These are phyloP conservation scores for Coprinopsis strossmayeri DNA, from an alignment of 768 basidiomycete genomes.

Conservation along the genomic window DNA sequence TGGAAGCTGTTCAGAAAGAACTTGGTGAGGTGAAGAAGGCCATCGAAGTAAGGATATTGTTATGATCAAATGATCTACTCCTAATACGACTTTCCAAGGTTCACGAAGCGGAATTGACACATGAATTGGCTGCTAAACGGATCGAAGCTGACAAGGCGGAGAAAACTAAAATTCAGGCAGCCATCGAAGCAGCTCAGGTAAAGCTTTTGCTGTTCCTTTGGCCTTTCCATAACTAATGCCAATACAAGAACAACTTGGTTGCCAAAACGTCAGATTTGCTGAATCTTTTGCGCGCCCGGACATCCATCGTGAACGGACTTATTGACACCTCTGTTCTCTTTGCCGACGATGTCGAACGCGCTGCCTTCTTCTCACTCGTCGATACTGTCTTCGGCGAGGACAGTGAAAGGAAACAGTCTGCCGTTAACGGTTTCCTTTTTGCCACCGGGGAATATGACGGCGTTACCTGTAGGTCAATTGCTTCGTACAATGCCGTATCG, in stretches of 20 bases:
- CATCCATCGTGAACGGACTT: conserved; percentile 39
- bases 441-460: conserved; percentile 56
- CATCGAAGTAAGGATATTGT: conserved; percentile 55
- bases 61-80: neutral
- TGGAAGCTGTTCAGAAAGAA: conserved; percentile 79
- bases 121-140: conserved; percentile 48
- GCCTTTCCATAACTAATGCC: neutral
- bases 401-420: conserved; percentile 38
- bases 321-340: conserved; percentile 33
- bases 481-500: conserved; percentile 4
- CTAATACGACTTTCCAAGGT: conserved; percentile 30
- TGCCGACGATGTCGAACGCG: conserved; percentile 45
- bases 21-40: conserved; percentile 78
- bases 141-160: conserved; percentile 52
- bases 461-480: conserved; percentile 48
- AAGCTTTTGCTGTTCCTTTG: conserved; percentile 9
- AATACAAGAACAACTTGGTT: conserved; percentile 33
- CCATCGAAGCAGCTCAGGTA: conserved; percentile 57
- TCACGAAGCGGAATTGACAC: conserved; percentile 57
- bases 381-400: conserved; percentile 55
- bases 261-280: conserved; percentile 46
- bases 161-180: conserved; percentile 46
- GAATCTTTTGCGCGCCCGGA: conserved; percentile 52
- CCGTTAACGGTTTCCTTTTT: conserved; percentile 50
- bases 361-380: conserved; percentile 45